A percentile compares a stretch with the other conserved stretches of the same genome.
Evolutionary conservation across 192 early-diverging fungal species (phyloP).

Genomic region (Lobosporangium transversale): DNA sequence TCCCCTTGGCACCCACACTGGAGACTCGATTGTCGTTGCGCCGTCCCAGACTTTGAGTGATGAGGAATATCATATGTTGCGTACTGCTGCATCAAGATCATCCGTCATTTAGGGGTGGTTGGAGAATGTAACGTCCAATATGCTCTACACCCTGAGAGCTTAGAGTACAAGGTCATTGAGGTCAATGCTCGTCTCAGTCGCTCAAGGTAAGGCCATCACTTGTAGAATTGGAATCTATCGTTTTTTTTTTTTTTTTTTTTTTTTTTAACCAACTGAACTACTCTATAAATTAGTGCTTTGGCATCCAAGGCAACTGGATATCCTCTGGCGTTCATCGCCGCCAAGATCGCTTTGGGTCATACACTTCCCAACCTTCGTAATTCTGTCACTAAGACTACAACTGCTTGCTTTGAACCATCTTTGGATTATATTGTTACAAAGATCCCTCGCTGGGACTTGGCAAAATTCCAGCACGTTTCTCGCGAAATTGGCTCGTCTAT

Average conservation of each 20-base stretch:
- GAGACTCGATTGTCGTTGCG: conserved; percentile 99
- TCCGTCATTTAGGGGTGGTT: conserved; percentile 95
- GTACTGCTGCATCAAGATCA: conserved; percentile 93
- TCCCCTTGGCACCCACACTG: conserved; percentile 97
- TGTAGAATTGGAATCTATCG: too few species aligned
- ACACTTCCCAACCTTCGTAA: conserved; percentile 90
- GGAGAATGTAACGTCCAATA: conserved; percentile 99
- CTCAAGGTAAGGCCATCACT: conserved; percentile 56
- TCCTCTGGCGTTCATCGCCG: conserved; percentile 96
- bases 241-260: conserved; percentile 20
- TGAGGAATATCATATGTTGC: conserved; percentile 96
- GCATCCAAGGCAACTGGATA: conserved; percentile 99
- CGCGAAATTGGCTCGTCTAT: conserved; percentile 88
- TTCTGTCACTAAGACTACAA: conserved; percentile 91
- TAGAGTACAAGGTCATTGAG: conserved; percentile 96
- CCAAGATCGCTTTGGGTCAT: conserved; percentile 94
- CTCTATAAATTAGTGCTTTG: conserved; percentile 68
- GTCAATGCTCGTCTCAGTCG: conserved; percentile 97
- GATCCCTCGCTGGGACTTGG: conserved; percentile 98
- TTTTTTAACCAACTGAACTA: conserved; percentile 3
- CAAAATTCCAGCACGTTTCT: conserved; percentile 92
- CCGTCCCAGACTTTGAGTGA: conserved; percentile 96
- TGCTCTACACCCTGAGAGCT: conserved; percentile 87
- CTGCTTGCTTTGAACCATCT: conserved; percentile 96
- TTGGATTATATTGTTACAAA: conserved; percentile 96